These are phyloP conservation scores for Sporisorium reilianum DNA, from an alignment of 1,284 basidiomycete genomes.

Conservation along the genomic window DNA sequence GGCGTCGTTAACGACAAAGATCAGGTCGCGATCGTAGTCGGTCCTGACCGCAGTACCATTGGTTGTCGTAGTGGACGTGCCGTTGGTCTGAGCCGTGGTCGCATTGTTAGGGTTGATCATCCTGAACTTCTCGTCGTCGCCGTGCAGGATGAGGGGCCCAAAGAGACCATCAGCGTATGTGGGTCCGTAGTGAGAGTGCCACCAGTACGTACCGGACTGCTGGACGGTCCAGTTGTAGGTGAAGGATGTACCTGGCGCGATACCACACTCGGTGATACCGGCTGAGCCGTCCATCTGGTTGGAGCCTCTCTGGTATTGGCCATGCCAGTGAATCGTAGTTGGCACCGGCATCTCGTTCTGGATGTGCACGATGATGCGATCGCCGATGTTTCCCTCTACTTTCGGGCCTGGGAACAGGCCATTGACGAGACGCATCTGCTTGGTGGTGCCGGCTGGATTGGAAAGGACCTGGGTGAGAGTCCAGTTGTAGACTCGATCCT, in stretches of 20 bases:
- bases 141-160: slow-evolving; percentile 68
- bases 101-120: slow-evolving; percentile 27
- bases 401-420: slow-evolving; percentile 54
- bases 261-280: slow-evolving; percentile 66
- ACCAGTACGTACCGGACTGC: slow-evolving; percentile 72
- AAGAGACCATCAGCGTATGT: slow-evolving; percentile 63
- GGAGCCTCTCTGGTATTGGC: slow-evolving; percentile 59
- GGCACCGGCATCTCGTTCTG: slow-evolving; percentile 53
- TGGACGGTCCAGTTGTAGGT: slow-evolving; percentile 57
- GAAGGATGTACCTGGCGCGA: slow-evolving; percentile 52
- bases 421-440: slow-evolving; percentile 60
- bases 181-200: slow-evolving; percentile 62
- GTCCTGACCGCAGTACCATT: slow-evolving; percentile 41
- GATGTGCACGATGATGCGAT: slow-evolving; percentile 58
- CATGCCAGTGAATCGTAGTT: slow-evolving; percentile 63
- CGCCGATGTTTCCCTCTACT: slow-evolving; percentile 58
- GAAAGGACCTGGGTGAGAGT: slow-evolving; percentile 48
- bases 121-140: slow-evolving; percentile 57
- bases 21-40: slow-evolving; percentile 60
- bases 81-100: not conserved
- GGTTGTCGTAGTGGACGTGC: slow-evolving; percentile 12
- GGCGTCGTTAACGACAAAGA: slow-evolving; percentile 57
- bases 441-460: slow-evolving; percentile 52
- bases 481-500: slow-evolving; percentile 54
- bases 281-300: slow-evolving; percentile 59